These are phyloP conservation scores for Magnusiomyces tetraspermus DNA, from an alignment of 1,139 yeast genomes.

Conservation along the genomic window DNA sequence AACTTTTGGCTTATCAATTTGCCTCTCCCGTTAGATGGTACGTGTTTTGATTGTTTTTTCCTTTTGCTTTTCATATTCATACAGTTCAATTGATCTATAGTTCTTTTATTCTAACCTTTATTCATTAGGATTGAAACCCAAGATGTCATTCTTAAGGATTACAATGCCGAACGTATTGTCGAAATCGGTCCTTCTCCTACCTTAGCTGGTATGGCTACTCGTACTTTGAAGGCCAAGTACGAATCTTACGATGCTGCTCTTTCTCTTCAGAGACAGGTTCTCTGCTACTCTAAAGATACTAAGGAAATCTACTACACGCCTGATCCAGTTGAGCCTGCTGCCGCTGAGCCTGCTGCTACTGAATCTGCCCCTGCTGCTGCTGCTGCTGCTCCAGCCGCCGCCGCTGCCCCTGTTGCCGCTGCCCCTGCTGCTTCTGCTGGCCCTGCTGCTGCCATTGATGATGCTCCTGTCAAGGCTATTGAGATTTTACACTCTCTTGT, in stretches of 20 bases:
- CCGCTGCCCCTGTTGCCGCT: constrained; percentile 48
- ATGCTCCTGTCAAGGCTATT: constrained; percentile 79
- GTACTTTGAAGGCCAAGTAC: constrained; percentile 92
- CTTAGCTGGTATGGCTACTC: constrained; percentile 94
- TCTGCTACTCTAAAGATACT: constrained; percentile 91
- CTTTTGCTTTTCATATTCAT: constrained; percentile 90
- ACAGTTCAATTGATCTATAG: constrained; percentile 82
- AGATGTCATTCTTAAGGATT: constrained; percentile 89
- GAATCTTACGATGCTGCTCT: constrained; percentile 97
- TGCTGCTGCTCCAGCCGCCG: constrained; percentile 34
- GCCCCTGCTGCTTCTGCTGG: constrained; percentile 58
- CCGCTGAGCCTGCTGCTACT: constrained; percentile 25
- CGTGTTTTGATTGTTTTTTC: no score
- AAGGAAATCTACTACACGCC: constrained; percentile 95
- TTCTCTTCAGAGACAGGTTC: constrained; percentile 90
- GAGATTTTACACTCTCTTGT: constrained; percentile 80
- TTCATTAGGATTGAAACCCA: constrained; percentile 82
- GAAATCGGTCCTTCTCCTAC: constrained; percentile 99
- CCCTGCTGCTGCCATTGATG: constrained; percentile 75
- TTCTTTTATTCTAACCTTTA: background rate
- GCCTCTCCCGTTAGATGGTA: constrained; percentile 98
- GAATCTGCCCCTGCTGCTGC: constrained; percentile 34
- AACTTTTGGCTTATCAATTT: constrained; percentile 93
- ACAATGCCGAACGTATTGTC: constrained; percentile 92
- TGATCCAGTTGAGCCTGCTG: constrained; percentile 57